Conservation (phyloP, 2,329 filamentous ascomycete genomes). For the Stagonosporopsis rhizophila region DNA sequence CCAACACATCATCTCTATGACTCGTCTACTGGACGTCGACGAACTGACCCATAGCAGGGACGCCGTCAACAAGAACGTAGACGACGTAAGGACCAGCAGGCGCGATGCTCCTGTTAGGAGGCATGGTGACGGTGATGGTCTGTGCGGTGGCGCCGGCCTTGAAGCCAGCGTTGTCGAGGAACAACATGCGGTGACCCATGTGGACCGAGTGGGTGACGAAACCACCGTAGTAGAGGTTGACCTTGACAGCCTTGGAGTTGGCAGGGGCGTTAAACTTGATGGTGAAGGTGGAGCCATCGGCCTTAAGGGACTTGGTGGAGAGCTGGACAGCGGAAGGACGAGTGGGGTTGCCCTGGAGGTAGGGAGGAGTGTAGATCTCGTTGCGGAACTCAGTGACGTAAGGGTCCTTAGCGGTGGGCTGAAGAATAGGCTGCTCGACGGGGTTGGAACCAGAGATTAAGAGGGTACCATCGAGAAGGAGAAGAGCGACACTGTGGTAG, state of each 20-base stretch:
- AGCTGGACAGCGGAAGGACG: conserved; percentile 59
- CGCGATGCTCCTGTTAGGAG: conserved; percentile 62
- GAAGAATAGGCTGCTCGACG: conserved; percentile 63
- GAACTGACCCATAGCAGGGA: conserved; percentile 61
- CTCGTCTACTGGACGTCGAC: conserved; percentile 51
- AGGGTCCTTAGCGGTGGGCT: conserved; percentile 53
- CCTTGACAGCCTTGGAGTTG: conserved; percentile 55
- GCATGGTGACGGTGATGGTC: conserved; percentile 61
- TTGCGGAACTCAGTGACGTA: conserved; percentile 68
- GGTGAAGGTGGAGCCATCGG: conserved; percentile 55
- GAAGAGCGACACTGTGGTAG: conserved; percentile 67
- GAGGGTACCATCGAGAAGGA: conserved; percentile 66
- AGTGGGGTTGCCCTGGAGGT: conserved; percentile 61
- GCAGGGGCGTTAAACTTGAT: conserved; percentile 57
- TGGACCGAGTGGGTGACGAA: conserved; percentile 68
- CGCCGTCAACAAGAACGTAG: conserved; percentile 64
- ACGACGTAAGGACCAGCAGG: conserved; percentile 68
- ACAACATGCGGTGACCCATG: conserved; percentile 67
- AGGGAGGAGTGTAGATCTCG: conserved; percentile 68
- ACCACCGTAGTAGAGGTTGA: conserved; percentile 65
- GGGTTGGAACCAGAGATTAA: conserved; percentile 68
- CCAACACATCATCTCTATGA: conserved; percentile 1
- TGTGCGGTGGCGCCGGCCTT: conserved; percentile 51
- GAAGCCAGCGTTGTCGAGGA: conserved; percentile 60
- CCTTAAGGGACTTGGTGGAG: conserved; percentile 53